These are phyloP conservation scores for Coelastrella sp. DNA, from an alignment of 139 green algal genomes.

Conservation along the genomic window DNA sequence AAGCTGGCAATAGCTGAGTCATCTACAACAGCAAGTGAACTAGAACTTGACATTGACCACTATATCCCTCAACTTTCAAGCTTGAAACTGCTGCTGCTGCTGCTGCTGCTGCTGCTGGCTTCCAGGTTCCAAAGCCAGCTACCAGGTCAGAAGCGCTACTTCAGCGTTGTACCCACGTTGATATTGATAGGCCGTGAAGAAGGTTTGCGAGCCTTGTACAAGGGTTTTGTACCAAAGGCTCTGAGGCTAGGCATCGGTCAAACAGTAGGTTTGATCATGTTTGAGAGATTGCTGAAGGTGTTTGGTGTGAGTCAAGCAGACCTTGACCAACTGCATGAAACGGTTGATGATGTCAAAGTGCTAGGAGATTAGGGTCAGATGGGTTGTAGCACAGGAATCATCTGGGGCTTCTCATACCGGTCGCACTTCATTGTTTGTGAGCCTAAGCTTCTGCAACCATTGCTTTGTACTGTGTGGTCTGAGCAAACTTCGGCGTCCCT, in stretches of 20 bases:
- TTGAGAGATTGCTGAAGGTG: constrained; percentile 49
- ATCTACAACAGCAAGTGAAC: too few relatives aligned
- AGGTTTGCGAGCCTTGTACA: constrained; percentile 59
- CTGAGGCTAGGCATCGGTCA: constrained; percentile 65
- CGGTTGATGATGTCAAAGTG: not conserved
- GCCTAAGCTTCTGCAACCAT: too few relatives aligned
- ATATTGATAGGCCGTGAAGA: constrained; percentile 54
- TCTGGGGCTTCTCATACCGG: too few relatives aligned
- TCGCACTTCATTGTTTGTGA: too few relatives aligned
- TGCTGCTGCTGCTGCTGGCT: constrained; percentile 32
- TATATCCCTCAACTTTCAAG: too few relatives aligned
- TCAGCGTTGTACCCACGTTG: constrained; percentile 38
- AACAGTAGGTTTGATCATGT: constrained; percentile 65
- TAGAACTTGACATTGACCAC: too few relatives aligned
- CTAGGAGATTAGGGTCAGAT: not conserved
- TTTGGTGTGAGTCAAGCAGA: constrained; percentile 28
- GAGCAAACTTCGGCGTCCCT: too few relatives aligned
- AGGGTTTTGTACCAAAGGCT: constrained; percentile 68
- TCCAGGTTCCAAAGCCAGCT: constrained; percentile 55
- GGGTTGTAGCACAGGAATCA: not conserved
- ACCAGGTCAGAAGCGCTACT: constrained; percentile 47
- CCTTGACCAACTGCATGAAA: not conserved
- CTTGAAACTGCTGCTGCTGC: not conserved
- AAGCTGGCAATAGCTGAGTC: too few relatives aligned
- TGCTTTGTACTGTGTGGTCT: too few relatives aligned